Base-by-base conservation (phyloP, 139 green algal genomes). In the Coelastrella sp. region DNA sequence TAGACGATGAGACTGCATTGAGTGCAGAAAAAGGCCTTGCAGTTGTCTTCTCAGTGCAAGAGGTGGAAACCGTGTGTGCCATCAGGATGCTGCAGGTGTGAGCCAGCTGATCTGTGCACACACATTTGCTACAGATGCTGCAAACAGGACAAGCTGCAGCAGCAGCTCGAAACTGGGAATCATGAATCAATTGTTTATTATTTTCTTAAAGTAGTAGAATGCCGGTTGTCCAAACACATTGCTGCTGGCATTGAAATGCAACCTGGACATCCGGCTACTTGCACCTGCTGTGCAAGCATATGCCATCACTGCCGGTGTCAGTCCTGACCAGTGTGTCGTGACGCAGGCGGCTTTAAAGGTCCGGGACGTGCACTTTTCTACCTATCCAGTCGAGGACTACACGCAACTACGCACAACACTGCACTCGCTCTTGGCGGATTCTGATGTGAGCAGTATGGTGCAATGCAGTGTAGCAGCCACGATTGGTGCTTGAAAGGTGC, bases 61-160 rank as follows among this genome's bases (percentile, higher is more conserved):
- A 98, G 57, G 91, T 91, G 9, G 96, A 98, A 89, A 96, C 95
- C 0, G 93, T 96, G 1, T 96, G 93, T 85, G 94, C 96, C n/a
- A 84, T 93, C 7, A 90, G 93, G 60, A 95, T 96, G 65, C 92
- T 97, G 12, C 89, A 95, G 96, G 95, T 97, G 74, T 10, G 87
- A 22, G 4, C 12, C 78, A 76, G 49, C 19, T 70, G 14, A 10
- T 14, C 12, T 17, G 63, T 17, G 15, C 15, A 70, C 12, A 15
- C 78, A 72, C 22, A 17, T 25, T 58, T 74, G 68, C 24, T 78
- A 49, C 25, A 74, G 59, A 73, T 74, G 59, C 56, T 56, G 56
- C 59, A 74, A 73, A 17, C 35, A 60, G 86, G 17, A 9, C 59
- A 9, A 10, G 25, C 8, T 60, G 59, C 61, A 81, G 25, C 60